Percentiles rank a stretch among this genome's conserved stretches.
Conservation (phyloP, 2,329 filamentous ascomycete genomes). For the Aspergillus persii region DNA sequence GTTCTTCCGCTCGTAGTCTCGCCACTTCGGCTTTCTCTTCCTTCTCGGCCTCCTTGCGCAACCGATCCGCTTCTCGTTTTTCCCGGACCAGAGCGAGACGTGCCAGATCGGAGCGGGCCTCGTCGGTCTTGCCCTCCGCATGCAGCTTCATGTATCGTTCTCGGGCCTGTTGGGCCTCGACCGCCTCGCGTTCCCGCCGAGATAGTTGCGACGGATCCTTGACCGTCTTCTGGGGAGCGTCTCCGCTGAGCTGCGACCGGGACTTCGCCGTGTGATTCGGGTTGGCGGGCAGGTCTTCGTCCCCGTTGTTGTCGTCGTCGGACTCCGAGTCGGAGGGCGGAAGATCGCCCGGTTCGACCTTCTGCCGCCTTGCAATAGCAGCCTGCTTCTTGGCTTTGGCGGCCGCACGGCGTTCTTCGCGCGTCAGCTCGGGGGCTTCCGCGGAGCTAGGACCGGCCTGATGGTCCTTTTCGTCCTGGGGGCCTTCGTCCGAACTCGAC, state of each 20-base stretch:
- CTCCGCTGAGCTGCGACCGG: conserved; percentile 61
- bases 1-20: conserved; percentile 36
- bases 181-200: conserved; percentile 69
- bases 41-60: conserved; percentile 75
- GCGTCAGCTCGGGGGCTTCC: conserved; percentile 59
- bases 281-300: conserved; percentile 65
- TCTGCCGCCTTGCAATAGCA: conserved; percentile 73
- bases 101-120: conserved; percentile 85
- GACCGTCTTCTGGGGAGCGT: conserved; percentile 30
- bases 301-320: conserved; percentile 34
- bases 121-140: conserved; percentile 92
- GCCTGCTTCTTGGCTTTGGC: conserved; percentile 91
- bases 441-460: conserved; percentile 47
- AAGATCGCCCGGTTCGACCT: conserved; percentile 78
- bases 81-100: conserved; percentile 78
- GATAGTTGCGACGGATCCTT: conserved; percentile 56
- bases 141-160: conserved; percentile 90
- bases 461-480: conserved; percentile 48
- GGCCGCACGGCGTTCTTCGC: conserved; percentile 81
- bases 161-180: conserved; percentile 83
- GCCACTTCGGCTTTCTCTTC: conserved; percentile 46
- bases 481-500: conserved; percentile 35
- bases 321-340: conserved; percentile 66
- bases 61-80: conserved; percentile 79
- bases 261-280: conserved; percentile 76